Evolutionary conservation across 768 basidiomycete genomes (phyloP), one percentile per base, ranked within the genome.

Genomic region (Suillus spraguei): DNA sequence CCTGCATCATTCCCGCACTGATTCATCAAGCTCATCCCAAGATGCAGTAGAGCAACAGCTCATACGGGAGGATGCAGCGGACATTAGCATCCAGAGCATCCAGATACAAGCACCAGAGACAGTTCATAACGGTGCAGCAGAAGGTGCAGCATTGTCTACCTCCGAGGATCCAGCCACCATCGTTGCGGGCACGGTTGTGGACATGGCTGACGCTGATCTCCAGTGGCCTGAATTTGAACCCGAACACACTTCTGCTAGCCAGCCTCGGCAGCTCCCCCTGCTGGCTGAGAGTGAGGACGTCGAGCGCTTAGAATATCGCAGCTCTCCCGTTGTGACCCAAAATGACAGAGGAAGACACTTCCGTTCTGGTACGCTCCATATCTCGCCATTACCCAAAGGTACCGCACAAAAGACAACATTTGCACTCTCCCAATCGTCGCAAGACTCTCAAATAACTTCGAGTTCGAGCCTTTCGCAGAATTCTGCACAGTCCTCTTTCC

Each of bases 1-100:
- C 20, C 6, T 41, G 24, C 39, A 28, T 9, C 59, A 36, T 22
- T 47, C 60, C 38, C 46, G 35, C 59, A 74, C 79, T 33, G 52
- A 66, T 20, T 72, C 76, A 33, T 79, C 79, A 20, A 68, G 67
- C 17, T 73, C 67, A 41, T 83, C 82, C 8, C 78, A 79, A 61
- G 75, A 74, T 41, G 79, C 72, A 13, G 83, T 86, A 24, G 82
- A 83, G 65, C 74, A 74, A 36, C 81, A 84, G n/a, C 74, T 86
- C 38, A 84, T 83, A 0, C 83, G 83, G 68, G 76, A 72, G 39
- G 72, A 67, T 14, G 67, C 64, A 4, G 61, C 72, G 49, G 70
- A 70, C 13, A 39, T 65, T 5, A 72, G 56, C 73, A 35, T 56
- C 28, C 67, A 65, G 28, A 71, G 56, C 74, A 35, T 59, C 28